Evolutionary conservation across 139 green algal species (phyloP), one percentile per base, ranked within the genome.

Genomic region (Tetradesmus lagerheimii): DNA sequence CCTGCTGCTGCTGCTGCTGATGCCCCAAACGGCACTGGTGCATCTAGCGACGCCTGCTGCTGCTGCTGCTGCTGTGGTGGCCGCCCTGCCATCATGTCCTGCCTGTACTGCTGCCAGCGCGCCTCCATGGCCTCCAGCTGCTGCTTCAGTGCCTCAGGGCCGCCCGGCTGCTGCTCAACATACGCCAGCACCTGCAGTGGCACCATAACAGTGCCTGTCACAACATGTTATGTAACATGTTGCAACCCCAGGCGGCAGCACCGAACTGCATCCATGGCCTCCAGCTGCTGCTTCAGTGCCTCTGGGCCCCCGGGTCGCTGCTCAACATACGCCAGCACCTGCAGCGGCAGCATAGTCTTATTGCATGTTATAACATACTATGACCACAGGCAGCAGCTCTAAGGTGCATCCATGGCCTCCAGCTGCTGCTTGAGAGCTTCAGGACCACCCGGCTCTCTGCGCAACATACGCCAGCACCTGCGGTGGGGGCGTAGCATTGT

Each of bases 51-150:
- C 0, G 11, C 67, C 31, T 78, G 67, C 67, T 41, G 67, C 31
- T 78, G 45, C 45, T 71, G 45, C 45, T 75, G 43, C 80, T 27
- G 57, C 57, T 71, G 57, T n/a, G 57, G 57, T 8, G 25, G 57
- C 23, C 8, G 23, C 2, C 57, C 57, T 31, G 57, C 57, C 57
- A 71, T 71, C 57, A 71, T 71, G 57, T 71, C 57, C 80, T 86
- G 80, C 45, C 64, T 53, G 37, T 86, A 75, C 45, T 75, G 80
- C 80, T 86, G 80, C 80, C 80, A 86, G 45, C n/a, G 14, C 25
- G 45, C 80, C 27, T 50, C 80, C 66, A 34, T 34, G 5, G 20
- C 80, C 27, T 86, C n/a, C 45, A 86, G 39, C 80, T 75, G 80
- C 80, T 86, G 80, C 27, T 86, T 35, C 29, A 86, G 45, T 4